Base-by-base conservation (phyloP, 768 basidiomycete genomes). In the Boletus vinaceobasis region DNA sequence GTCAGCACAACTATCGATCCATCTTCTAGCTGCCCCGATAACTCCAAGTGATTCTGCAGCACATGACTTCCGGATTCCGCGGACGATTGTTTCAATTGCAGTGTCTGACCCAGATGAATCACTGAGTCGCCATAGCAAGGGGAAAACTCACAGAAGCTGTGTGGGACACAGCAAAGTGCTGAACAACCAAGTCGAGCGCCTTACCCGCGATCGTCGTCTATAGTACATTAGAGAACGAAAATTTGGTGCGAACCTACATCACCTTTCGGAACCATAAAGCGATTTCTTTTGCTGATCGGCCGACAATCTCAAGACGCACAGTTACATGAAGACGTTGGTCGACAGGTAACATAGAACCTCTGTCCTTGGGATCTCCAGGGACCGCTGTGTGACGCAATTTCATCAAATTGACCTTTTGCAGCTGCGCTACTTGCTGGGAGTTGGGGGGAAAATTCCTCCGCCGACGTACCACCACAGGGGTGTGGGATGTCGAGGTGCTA, bases 261-360 rank as follows among this genome's bases (percentile, higher is more conserved):
- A 88, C 90, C 79, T 88, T 90, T 46, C 77, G 74, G 52, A 88
- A 80, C 90, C 90, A 93, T 46, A 90, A 78, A 7, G 77, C 63
- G 48, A 73, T 74, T 62, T 83, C 79, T 15, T 63, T 62, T 2
- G 61, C 50, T 49, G 71, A 65, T 19, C 65, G 71, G 8, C 63
- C 60, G 2, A 59, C 57, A 5, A 60, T 57, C 7, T 70, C 64
- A 4, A 59, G 57, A 19, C 62, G 63, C 6, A 84, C 79, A 37
- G 73, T 80, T 33, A 90, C 61, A 65, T 87, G 80, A 39, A 87
- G 59, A 23, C 88, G 79, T 53, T 88, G 77, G 23, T 81, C 78
- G 42, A 81, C 62, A 14, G 82, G 72, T 1, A 82, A 67, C 15
- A 72, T 69, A 11, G 75, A 72, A 2, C 69, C 49, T 48, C 73